Evolutionary conservation across 2,329 filamentous ascomycete genomes (phyloP).

Genomic region (Arthrinium puccinioides): DNA sequence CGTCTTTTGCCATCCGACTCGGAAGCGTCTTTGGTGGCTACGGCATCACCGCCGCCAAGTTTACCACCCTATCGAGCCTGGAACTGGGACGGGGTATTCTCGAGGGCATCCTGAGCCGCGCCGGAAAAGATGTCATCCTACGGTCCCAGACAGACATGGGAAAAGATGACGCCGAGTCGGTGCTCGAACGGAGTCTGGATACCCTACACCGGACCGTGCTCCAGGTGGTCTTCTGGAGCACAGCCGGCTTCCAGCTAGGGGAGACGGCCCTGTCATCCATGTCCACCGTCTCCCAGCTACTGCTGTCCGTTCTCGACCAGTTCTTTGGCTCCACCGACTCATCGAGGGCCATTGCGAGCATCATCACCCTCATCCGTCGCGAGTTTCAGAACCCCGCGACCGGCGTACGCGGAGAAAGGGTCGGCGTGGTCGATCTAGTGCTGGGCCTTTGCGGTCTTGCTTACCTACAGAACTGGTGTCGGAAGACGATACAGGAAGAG

Average conservation of each 20-base stretch:
- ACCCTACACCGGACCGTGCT: constrained; percentile 50
- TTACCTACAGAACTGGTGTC: constrained; percentile 52
- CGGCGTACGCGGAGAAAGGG: constrained; percentile 49
- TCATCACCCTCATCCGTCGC: constrained; percentile 54
- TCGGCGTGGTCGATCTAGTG: constrained; percentile 54
- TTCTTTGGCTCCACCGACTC: constrained; percentile 64
- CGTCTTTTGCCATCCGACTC: constrained; percentile 47
- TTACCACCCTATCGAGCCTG: constrained; percentile 50
- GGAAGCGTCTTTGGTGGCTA: constrained; percentile 44
- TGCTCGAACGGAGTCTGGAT: constrained; percentile 50
- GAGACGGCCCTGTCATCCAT: constrained; percentile 45
- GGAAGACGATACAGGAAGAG: constrained; percentile 43
- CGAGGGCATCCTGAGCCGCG: constrained; percentile 45
- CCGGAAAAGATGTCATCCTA: constrained; percentile 41
- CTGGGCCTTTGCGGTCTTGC: constrained; percentile 54
- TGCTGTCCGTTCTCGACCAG: constrained; percentile 53
- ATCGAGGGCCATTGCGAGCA: constrained; percentile 59
- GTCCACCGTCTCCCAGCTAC: constrained; percentile 49
- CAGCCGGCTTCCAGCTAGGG: constrained; percentile 52
- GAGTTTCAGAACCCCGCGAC: constrained; percentile 59
- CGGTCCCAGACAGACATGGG: constrained; percentile 39
- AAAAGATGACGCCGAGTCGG: constrained; percentile 45
- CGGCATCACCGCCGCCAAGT: constrained; percentile 44
- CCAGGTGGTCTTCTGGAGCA: constrained; percentile 53
- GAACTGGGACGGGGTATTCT: constrained; percentile 48